phyloP scores from a whole-genome alignment of 805 yeast species.

The Cyberlindnera samutprakarnensis region DNA sequence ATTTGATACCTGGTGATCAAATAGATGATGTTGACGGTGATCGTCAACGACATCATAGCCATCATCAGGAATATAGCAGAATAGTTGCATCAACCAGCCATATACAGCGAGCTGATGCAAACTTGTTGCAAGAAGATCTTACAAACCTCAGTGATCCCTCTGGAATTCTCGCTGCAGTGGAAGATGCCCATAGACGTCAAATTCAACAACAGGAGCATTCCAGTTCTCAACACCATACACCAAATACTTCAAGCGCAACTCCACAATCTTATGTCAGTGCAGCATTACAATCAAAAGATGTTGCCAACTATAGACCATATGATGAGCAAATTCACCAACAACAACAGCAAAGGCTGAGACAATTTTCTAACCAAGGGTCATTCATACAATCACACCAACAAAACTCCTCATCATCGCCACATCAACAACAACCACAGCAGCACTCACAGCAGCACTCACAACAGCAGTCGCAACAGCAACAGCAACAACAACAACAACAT shows the following conservation, averaged over 20 bases:
- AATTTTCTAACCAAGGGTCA: slow-evolving; percentile 2
- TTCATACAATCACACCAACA: slow-evolving; percentile 1
- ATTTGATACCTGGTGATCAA: too few relatives aligned
- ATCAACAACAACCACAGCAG: too few relatives aligned
- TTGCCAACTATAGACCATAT: slow-evolving; percentile 7
- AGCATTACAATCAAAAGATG: slow-evolving; percentile 2
- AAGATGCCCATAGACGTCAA: slow-evolving; percentile 38
- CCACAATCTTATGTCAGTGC: slow-evolving; percentile 2
- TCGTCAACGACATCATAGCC: too few relatives aligned
- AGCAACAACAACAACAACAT: neutral
- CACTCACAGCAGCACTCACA: neutral
- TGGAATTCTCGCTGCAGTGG: slow-evolving; percentile 46
- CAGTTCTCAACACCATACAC: slow-evolving; percentile 3
- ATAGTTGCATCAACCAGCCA: slow-evolving; percentile 5
- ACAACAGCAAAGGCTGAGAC: slow-evolving; percentile 2
- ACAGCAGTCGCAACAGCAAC: neutral
- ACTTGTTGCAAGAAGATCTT: slow-evolving; percentile 16
- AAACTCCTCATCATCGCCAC: too few relatives aligned
- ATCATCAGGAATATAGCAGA: slow-evolving; percentile 9
- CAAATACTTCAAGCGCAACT: slow-evolving; percentile 1
- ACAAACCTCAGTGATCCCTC: slow-evolving; percentile 20
- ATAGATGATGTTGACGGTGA: too few relatives aligned
- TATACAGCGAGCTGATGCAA: neutral
- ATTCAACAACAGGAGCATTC: slow-evolving; percentile 13
- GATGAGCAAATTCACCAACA: slow-evolving; percentile 5